Conservation (phyloP, 371 early-diverging fungal genomes). For the Mucor piriformis region DNA sequence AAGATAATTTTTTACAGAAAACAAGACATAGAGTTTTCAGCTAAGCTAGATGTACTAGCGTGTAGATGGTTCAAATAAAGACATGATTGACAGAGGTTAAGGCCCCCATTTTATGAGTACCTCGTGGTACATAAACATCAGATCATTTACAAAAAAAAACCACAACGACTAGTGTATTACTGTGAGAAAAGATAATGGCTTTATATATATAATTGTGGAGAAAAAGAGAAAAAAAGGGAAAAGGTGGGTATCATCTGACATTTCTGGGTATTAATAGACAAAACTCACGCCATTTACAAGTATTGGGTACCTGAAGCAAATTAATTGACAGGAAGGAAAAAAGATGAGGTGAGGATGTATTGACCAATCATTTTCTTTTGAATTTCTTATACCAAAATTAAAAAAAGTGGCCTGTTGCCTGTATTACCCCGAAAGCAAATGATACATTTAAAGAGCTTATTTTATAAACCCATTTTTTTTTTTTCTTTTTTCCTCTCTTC, state of each 20-base stretch:
- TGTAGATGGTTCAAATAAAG: too few relatives aligned
- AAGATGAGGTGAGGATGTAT: slow-evolving; percentile 32
- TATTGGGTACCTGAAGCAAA: slow-evolving; percentile 10
- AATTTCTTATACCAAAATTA: background rate
- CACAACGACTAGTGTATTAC: background rate
- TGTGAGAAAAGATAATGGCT: slow-evolving; percentile 6
- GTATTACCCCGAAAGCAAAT: slow-evolving; percentile 9
- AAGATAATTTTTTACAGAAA: too few relatives aligned
- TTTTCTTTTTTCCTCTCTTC: slow-evolving; percentile 2
- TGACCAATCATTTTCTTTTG: slow-evolving; percentile 14
- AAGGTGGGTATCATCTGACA: slow-evolving; percentile 5
- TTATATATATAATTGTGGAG: background rate
- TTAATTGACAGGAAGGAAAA: slow-evolving; percentile 11
- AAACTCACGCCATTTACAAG: background rate
- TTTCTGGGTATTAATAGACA: background rate
- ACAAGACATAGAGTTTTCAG: too few relatives aligned
- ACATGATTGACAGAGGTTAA: too few relatives aligned
- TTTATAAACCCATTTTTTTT: slow-evolving; percentile 1
- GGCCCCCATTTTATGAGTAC: background rate
- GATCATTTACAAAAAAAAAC: slow-evolving; percentile 2
- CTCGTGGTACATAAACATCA: slow-evolving; percentile 18
- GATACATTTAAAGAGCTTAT: background rate
- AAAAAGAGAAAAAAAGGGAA: slow-evolving; percentile 4
- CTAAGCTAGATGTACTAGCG: too few relatives aligned
- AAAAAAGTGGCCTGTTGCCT: slow-evolving; percentile 36